These are phyloP conservation scores for Pseudogymnoascus sp. DNA, from an alignment of 2,329 filamentous ascomycete genomes.

Conservation along the genomic window DNA sequence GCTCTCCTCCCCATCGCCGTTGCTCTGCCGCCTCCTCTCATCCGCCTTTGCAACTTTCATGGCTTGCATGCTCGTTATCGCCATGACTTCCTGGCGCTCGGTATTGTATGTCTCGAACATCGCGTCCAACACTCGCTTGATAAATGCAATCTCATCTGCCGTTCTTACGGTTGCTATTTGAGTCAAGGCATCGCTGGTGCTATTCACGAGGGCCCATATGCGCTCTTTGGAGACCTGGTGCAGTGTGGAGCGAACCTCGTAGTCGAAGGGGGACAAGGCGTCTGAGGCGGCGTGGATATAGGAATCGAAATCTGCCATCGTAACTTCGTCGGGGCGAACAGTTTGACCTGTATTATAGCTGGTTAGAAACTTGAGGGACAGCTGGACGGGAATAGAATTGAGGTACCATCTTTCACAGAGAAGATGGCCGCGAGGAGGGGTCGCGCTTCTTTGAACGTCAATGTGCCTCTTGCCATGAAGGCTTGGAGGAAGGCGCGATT, in stretches of 20 bases:
- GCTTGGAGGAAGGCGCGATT: slow-evolving; percentile 89
- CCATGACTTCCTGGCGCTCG: slow-evolving; percentile 71
- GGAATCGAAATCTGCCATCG: slow-evolving; percentile 55
- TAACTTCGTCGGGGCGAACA: slow-evolving; percentile 54
- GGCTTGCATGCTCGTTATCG: slow-evolving; percentile 71
- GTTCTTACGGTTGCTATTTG: slow-evolving; percentile 77
- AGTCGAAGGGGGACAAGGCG: slow-evolving; percentile 70
- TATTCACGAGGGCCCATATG: slow-evolving; percentile 83
- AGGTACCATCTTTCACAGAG: slow-evolving; percentile 35
- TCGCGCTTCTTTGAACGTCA: slow-evolving; percentile 68
- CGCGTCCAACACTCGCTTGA: slow-evolving; percentile 77
- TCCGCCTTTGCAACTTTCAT: slow-evolving; percentile 58
- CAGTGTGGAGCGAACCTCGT: slow-evolving; percentile 69
- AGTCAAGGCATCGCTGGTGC: slow-evolving; percentile 72
- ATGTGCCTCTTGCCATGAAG: slow-evolving; percentile 66
- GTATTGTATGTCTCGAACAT: slow-evolving; percentile 92
- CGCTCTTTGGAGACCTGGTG: slow-evolving; percentile 60
- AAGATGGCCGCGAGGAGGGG: slow-evolving; percentile 70
- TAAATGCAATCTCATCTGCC: slow-evolving; percentile 79
- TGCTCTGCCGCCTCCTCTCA: slow-evolving; percentile 19
- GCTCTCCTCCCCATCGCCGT: slow-evolving; percentile 21
- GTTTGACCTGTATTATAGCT: slow-evolving; percentile 32
- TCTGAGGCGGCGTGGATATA: slow-evolving; percentile 65
- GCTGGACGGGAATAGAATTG: not conserved
- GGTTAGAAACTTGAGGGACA: not conserved